Percentiles rank a stretch among this genome's conserved stretches.
Conservation (phyloP, 345 rosid genomes). For the Excoecaria cochinchinensis region DNA sequence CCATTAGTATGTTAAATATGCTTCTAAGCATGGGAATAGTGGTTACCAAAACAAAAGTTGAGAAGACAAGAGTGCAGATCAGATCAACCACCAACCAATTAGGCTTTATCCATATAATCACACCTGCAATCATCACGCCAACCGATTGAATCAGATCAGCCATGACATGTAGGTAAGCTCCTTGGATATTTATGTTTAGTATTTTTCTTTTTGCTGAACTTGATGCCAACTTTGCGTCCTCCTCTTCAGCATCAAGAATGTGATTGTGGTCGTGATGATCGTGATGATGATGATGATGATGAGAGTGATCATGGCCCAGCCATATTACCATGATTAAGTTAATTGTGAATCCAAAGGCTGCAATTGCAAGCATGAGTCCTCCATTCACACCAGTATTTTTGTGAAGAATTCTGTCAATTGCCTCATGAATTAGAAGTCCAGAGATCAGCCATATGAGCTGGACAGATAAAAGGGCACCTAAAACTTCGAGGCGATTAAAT, state of each 20-base stretch:
- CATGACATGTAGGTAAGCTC: conserved; percentile 73
- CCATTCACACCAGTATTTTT: conserved; percentile 52
- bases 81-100: conserved; percentile 68
- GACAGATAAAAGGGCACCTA: conserved; percentile 77
- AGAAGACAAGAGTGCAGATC: conserved; percentile 63
- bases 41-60: conserved; percentile 49
- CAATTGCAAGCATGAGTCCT: conserved; percentile 64
- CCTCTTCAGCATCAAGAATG: conserved; percentile 30
- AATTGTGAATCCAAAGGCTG: conserved; percentile 69
- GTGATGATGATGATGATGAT: conserved; percentile 34
- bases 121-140: conserved; percentile 84
- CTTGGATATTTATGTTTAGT: conserved; percentile 73
- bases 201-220: conserved; percentile 28
- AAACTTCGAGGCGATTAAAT: conserved; percentile 64
- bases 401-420: conserved; percentile 54
- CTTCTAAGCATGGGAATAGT: conserved; percentile 63
- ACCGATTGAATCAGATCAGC: conserved; percentile 74
- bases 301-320: conserved; percentile 71
- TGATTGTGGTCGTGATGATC: conserved; percentile 19
- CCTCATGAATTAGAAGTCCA: conserved; percentile 59
- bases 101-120: conserved; percentile 61
- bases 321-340: conserved; percentile 66
- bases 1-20: conserved; percentile 61
- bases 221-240: conserved; percentile 34
- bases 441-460: conserved; percentile 84